Base-by-base conservation (phyloP, 2,329 filamentous ascomycete species). In the Penicillium sp. region DNA sequence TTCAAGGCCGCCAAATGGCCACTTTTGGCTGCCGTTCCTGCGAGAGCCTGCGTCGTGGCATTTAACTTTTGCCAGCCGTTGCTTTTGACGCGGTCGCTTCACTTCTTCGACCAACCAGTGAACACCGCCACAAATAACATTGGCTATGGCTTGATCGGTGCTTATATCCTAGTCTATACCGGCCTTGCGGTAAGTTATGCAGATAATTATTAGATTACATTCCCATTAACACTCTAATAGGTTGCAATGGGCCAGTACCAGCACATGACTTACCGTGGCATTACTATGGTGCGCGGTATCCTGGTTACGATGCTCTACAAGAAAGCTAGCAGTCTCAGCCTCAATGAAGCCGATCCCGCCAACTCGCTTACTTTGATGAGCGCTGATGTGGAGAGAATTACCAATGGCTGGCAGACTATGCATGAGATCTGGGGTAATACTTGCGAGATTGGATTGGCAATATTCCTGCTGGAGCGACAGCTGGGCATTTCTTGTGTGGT, bases 261-360 rank as follows among this genome's bases (percentile, higher is more conserved):
- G 40, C 74, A 78, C 58, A 61, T 69, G 11, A 69, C 72, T 0
- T 74, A 76, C 53, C 74, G 75, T 5, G 63, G 66, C 10, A 71
- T 75, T 24, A 75, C 74, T 9, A 74, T 76, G 67, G 63, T 76
- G 8, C 65, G 76, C 31, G 74, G 73, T 9, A 70, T 66, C 0
- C 58, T 79, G 7, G 66, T 78, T n/a, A 75, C 77, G 0, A 66
- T 82, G 56, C 74, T 84, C 2, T 83, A 79, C 57, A 71, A 74
- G n/a, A 74, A 73, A 51, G 67, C 72, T 7, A 69, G 62, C 11
- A 61, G 64, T 9, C 46, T 73, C 1, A 65, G 62, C 39, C 54
- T 67, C 6, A 65, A 63, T 46, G 67, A 70, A 47, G 65, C 66
- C 10, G 70, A 73, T 30, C 66, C 69, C 1, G 66, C 67, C 22